Evolutionary conservation across 176 grass and related monocot species (phyloP).

Genomic region (Paspalum notatum): DNA sequence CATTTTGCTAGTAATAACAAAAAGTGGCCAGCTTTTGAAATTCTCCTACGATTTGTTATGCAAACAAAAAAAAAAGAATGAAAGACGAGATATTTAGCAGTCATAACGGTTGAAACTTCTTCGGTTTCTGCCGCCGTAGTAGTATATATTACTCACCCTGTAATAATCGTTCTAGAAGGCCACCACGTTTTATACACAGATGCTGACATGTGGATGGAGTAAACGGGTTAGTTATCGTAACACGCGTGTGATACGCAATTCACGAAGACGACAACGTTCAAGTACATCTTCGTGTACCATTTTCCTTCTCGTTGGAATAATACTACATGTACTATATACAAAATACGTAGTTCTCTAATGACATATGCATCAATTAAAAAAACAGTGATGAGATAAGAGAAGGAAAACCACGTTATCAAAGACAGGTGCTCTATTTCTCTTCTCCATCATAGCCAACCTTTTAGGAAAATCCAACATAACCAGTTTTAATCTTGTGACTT

Average conservation of each 20-base stretch:
- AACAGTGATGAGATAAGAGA: background rate
- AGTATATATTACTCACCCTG: too few species aligned
- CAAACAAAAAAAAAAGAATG: too few species aligned
- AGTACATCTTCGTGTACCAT: background rate
- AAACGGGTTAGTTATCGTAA: background rate
- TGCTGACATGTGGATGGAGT: constrained; percentile 6
- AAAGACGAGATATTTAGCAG: background rate
- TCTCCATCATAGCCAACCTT: background rate
- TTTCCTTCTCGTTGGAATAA: background rate
- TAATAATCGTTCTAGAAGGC: constrained; percentile 16
- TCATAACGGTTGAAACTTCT: background rate
- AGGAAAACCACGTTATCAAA: background rate
- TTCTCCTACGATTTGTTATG: too few species aligned
- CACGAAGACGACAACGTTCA: background rate
- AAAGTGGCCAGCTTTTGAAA: too few species aligned
- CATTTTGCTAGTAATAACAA: too few species aligned
- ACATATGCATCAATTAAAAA: background rate
- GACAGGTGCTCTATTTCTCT: background rate
- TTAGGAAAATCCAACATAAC: background rate
- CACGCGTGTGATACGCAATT: background rate
- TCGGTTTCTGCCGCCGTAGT: background rate
- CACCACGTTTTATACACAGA: background rate
- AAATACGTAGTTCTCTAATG: background rate
- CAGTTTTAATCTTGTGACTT: background rate
- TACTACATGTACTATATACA: background rate